Base-by-base conservation (phyloP, 805 yeast genomes). In the Wickerhamiella dianesei region DNA sequence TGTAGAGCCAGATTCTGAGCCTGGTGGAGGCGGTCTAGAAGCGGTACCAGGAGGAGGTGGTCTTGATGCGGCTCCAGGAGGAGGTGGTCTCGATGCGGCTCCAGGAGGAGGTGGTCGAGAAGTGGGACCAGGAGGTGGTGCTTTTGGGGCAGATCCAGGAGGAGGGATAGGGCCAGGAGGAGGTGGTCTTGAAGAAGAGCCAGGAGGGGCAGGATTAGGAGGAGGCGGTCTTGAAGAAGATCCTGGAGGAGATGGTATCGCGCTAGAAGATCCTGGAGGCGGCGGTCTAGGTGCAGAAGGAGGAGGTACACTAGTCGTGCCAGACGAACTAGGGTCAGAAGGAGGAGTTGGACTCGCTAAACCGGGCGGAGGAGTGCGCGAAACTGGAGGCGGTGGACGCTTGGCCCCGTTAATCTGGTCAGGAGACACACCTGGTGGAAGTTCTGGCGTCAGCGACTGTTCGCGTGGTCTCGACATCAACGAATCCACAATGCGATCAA, bases 101-200 rank as follows among this genome's bases (percentile, higher is more conserved):
- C 44, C 44, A 41, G 44, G 44, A 4, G 44, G 44, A 22, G 43
- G 9, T 1, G 16, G 13, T 39, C 46, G 46, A 2, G 45, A n/a
- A n/a, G n/a, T n/a, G n/a, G n/a, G n/a, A n/a, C n/a, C n/a, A 25
- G 32, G 32, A 6, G 12, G 32, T 25, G 32, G 12, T 25, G 32
- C 32, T 25, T 25, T 25, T 25, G 12, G n/a, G 21, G 44, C 32
- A 25, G 12, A 6, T 12, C 32, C 32, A 25, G 32, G 32, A 25
- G 32, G 32, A 25, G 32, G 52, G 4, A 53, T 48, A 41, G 57
- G 52, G 4, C 55, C 49, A 41, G 57, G 49, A 16, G 56, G 49
- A 4, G 54, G 46, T 17, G 20, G 22, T 43, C 44, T 44, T 21
- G 57, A 54, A 22, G 37, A 29, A 4, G 47, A 43, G 5, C 42